Evolutionary conservation across 2,329 filamentous ascomycete species (phyloP), one percentile per base, ranked within the genome.

Genomic region (Chaetothyriales sp.): DNA sequence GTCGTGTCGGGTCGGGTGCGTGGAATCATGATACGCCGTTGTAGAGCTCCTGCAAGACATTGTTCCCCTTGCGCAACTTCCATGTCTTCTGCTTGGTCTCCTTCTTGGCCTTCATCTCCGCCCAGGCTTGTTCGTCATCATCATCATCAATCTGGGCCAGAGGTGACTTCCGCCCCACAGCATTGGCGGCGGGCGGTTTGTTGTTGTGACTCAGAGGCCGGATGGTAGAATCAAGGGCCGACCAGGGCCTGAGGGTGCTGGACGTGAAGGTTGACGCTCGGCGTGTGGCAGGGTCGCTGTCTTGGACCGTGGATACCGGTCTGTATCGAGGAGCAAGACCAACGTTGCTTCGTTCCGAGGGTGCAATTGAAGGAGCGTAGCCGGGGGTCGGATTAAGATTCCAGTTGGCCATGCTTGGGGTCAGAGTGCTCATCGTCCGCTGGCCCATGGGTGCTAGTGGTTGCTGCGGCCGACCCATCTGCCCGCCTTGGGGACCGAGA

Each of bases 311-410:
- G 0, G 86, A 88, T 0, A 96, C 90, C 1, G 92, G 88, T 45
- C 92, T 79, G 68, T 98, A 98, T 44, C 92, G 81, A 28, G 86
- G 83, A 7, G 92, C 88, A 49, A 94, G 76, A 15, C 92, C 92
- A 54, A 95, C 73, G 65, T 93, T 96, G 73, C 89, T 96, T 54
- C 92, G 83, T 70, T 96, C 92, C 4, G 87, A 95, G 1, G 92
- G 92, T 2, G 92, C 90, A 58, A 98, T 94, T 0, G 90, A 96
- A 1, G 88, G 81, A 1, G 88, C 78, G 67, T 96, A 96, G 7
- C 77, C 66, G 51, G 55, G 28, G 51, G 43, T 26, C 52, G 49
- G 54, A 51, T 59, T 57, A 52, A 55, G 6, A 49, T 62, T 64
- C 56, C 60, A 69, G 53, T 58, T 65, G 44, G 63, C 66, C 59